A percentile compares a stretch with the other conserved stretches of the same genome.
These are phyloP conservation scores for Pezicula radicicola DNA, from an alignment of 2,329 filamentous ascomycete genomes.

Conservation along the genomic window DNA sequence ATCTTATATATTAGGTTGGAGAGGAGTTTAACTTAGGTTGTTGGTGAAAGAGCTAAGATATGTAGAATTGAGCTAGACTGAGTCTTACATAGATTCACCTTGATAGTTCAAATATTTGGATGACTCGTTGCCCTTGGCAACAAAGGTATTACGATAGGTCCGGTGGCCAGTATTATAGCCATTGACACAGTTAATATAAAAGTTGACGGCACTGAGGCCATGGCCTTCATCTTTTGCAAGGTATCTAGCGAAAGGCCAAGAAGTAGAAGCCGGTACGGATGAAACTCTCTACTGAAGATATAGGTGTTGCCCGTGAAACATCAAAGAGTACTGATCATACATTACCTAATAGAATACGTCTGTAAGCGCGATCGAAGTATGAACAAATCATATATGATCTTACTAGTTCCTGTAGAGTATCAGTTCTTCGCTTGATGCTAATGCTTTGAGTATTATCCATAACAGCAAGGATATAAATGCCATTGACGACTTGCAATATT, in stretches of 20 bases:
- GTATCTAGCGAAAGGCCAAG: conserved; percentile 62
- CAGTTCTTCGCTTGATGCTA: too few relatives aligned
- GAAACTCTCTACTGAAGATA: conserved; percentile 71
- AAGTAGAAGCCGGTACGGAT: conserved; percentile 61
- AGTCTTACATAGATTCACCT: conserved; percentile 65
- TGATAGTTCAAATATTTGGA: conserved; percentile 56
- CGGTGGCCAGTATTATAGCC: conserved; percentile 69
- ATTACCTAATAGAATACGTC: conserved; percentile 41
- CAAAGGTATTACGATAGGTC: conserved; percentile 69
- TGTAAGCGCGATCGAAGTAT: too few relatives aligned
- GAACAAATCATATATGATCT: too few relatives aligned
- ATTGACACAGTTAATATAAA: conserved; percentile 76
- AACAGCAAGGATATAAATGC: too few relatives aligned
- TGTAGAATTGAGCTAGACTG: conserved; percentile 61
- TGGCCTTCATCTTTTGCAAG: conserved; percentile 75
- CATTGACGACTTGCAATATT: too few relatives aligned
- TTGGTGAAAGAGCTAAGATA: conserved; percentile 65
- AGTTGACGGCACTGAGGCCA: conserved; percentile 74
- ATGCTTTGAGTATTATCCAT: too few relatives aligned
- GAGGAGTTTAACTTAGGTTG: conserved; percentile 38
- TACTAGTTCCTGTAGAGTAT: too few relatives aligned
- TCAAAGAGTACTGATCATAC: conserved; percentile 71
- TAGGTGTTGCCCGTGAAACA: conserved; percentile 67
- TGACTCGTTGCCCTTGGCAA: conserved; percentile 56
- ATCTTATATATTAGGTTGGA: conserved; percentile 55